phyloP scores from a whole-genome alignment of 2,329 filamentous ascomycete species.

The Diaporthe destruens region DNA sequence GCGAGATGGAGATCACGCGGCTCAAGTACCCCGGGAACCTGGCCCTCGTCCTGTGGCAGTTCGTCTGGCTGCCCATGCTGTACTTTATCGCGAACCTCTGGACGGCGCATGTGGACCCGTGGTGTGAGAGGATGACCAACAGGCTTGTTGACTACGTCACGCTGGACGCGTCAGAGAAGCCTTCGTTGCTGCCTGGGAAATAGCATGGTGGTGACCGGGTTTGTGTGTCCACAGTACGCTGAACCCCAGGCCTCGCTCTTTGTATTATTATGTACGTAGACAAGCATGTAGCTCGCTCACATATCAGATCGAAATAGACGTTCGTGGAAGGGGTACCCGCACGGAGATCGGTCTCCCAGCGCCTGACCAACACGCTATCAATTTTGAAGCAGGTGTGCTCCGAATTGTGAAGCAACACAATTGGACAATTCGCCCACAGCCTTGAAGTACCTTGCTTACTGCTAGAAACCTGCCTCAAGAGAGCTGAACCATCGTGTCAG shows the following conservation, averaged over 20 bases:
- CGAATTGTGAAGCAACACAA: no score
- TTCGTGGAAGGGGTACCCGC: neutral
- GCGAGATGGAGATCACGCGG: conserved; percentile 49
- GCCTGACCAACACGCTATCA: neutral
- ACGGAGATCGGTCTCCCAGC: neutral
- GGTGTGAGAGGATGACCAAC: conserved; percentile 60
- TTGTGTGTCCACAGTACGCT: neutral
- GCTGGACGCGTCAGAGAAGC: conserved; percentile 44
- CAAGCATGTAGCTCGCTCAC: neutral
- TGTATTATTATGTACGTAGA: neutral
- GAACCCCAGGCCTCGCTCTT: neutral
- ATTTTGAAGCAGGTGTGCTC: neutral
- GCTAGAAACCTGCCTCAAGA: no score
- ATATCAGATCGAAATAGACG: neutral
- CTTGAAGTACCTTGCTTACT: no score
- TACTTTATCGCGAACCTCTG: conserved; percentile 62
- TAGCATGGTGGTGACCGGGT: neutral
- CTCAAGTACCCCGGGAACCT: conserved; percentile 53
- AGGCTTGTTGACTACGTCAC: conserved; percentile 46
- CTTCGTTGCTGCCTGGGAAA: conserved; percentile 19
- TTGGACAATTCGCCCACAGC: no score
- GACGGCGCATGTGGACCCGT: conserved; percentile 67
- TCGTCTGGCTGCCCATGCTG: conserved; percentile 61
- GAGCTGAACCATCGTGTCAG: no score
- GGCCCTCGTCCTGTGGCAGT: conserved; percentile 55